These are phyloP conservation scores for Capsicum baccatum DNA, from an alignment of 257 asterid genomes.

Conservation along the genomic window DNA sequence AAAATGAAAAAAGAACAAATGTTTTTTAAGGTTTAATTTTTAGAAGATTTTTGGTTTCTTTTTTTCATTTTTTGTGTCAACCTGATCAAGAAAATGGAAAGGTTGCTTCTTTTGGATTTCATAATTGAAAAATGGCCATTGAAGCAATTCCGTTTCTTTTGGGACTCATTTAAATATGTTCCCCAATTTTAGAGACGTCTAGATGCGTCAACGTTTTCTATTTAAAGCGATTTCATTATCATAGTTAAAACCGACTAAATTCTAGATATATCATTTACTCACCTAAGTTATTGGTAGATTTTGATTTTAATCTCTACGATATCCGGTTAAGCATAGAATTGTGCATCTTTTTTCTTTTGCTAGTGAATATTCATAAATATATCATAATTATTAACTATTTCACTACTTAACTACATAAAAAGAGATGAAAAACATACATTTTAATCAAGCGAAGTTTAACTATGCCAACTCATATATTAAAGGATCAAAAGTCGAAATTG, in stretches of 20 bases:
- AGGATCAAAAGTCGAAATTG: too few relatives aligned
- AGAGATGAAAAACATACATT: too few relatives aligned
- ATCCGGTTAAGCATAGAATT: not conserved
- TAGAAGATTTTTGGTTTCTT: slow-evolving; percentile 21
- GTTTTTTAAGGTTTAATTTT: not conserved
- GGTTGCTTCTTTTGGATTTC: slow-evolving; percentile 31
- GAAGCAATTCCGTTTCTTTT: slow-evolving; percentile 47
- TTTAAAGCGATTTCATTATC: not conserved
- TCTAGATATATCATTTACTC: not conserved
- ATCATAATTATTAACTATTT: too few relatives aligned
- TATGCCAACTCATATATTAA: too few relatives aligned
- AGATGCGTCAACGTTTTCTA: not conserved
- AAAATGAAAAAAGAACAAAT: slow-evolving; percentile 10
- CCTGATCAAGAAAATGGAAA: slow-evolving; percentile 41
- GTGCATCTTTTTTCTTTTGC: not conserved
- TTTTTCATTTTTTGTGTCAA: slow-evolving; percentile 29
- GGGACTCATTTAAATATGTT: slow-evolving; percentile 32
- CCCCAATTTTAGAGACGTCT: slow-evolving; percentile 41
- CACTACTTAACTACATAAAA: too few relatives aligned
- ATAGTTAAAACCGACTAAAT: not conserved
- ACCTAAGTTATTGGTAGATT: not conserved
- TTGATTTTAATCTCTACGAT: not conserved
- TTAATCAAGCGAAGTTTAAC: too few relatives aligned
- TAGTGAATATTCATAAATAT: not conserved
- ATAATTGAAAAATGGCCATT: slow-evolving; percentile 38